Percentiles rank a stretch among this genome's conserved stretches.
These are phyloP conservation scores for Hypoxylon trugodes DNA, from an alignment of 495 filamentous ascomycete genomes.

Conservation along the genomic window DNA sequence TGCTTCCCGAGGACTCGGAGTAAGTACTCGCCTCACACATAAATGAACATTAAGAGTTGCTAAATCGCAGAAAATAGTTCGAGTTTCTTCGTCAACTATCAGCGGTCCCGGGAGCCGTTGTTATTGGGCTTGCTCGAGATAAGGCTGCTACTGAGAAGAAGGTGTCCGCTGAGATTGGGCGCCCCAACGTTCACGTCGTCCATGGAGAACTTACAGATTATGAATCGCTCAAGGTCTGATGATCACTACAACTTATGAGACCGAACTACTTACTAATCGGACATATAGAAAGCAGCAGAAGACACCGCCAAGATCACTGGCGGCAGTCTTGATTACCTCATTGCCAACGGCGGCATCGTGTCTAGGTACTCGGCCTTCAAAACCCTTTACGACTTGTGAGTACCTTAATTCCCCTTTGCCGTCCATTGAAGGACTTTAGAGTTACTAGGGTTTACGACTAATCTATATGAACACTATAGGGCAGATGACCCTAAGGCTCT, in stretches of 20 bases:
- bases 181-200: slow-evolving; percentile 55
- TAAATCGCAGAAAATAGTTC: slow-evolving; percentile 37
- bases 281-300: slow-evolving; percentile 46
- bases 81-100: slow-evolving; percentile 49
- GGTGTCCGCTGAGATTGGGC: slow-evolving; percentile 44
- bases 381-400: slow-evolving; percentile 37
- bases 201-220: slow-evolving; percentile 56
- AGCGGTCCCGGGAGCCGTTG: slow-evolving; percentile 34
- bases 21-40: slow-evolving; percentile 21
- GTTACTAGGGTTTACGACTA: background rate
- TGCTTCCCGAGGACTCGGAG: slow-evolving; percentile 47
- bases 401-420: background rate
- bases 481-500: slow-evolving; percentile 39
- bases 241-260: background rate
- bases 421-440: background rate
- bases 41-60: background rate
- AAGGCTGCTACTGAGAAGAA: slow-evolving; percentile 44
- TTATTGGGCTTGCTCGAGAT: slow-evolving; percentile 52
- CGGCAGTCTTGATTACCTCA: slow-evolving; percentile 59
- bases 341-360: slow-evolving; percentile 58
- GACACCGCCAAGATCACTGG: slow-evolving; percentile 47
- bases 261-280: slow-evolving; percentile 4
- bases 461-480: slow-evolving; percentile 28
- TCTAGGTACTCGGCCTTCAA: slow-evolving; percentile 17
- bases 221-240: slow-evolving; percentile 47